Evolutionary conservation across 2,329 filamentous ascomycete species (phyloP).

Genomic region (Ceratocystis cacaofunesta): DNA sequence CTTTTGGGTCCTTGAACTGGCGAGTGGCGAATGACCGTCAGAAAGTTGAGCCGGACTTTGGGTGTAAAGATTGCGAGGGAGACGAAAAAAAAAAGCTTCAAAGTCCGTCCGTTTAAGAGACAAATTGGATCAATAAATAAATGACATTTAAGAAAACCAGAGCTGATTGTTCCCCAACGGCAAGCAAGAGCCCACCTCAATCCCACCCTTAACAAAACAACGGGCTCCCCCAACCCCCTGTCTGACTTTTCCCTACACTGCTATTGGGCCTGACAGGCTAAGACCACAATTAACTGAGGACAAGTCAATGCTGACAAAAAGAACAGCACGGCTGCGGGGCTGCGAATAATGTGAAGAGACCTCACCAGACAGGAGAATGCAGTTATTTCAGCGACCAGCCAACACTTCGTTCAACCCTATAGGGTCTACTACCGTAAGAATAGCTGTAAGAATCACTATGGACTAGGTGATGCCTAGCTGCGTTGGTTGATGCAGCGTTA

Average conservation of each 20-base stretch:
- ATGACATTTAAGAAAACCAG: background rate
- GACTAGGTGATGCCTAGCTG: background rate
- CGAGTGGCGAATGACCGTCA: background rate
- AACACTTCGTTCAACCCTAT: background rate
- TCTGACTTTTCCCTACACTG: background rate
- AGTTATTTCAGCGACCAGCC: background rate
- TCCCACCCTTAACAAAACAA: conserved; percentile 12
- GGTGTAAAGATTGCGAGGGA: background rate
- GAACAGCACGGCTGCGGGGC: background rate
- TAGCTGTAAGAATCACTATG: background rate
- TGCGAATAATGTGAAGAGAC: background rate
- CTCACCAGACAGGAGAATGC: background rate
- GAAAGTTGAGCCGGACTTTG: background rate
- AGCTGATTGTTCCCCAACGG: conserved; percentile 15
- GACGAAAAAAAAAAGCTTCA: background rate
- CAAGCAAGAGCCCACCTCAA: conserved; percentile 8
- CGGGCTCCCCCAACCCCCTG: conserved; percentile 11
- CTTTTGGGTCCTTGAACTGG: background rate
- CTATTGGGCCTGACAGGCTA: background rate
- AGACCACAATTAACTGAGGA: background rate
- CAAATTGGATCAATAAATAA: background rate
- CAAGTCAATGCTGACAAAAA: background rate
- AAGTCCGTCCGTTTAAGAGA: background rate
- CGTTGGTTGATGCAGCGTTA: background rate
- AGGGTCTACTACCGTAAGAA: background rate